Evolutionary conservation across 495 filamentous ascomycete species (phyloP).

Genomic region (Penicillium desertorum): DNA sequence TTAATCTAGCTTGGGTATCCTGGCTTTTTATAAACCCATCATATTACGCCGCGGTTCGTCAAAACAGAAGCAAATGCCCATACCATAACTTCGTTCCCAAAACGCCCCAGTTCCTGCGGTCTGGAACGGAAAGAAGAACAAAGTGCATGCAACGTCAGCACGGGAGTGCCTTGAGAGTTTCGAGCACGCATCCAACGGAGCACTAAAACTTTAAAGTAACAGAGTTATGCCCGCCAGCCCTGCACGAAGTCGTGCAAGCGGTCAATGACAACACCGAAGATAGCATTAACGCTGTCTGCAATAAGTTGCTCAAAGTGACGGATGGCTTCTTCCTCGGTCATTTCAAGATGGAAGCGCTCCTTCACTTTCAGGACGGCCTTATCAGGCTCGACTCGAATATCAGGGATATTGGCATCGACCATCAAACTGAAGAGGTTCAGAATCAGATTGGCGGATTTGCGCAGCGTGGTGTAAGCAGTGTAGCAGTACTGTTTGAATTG

Average conservation of each 20-base stretch:
- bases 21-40: constrained; percentile 2
- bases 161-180: not conserved
- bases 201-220: not conserved
- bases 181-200: not conserved
- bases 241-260: constrained; percentile 91
- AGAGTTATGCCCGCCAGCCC: constrained; percentile 68
- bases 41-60: constrained; percentile 1
- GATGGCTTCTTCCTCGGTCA: constrained; percentile 92
- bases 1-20: constrained; percentile 10
- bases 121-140: not conserved
- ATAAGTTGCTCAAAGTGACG: constrained; percentile 83
- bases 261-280: constrained; percentile 93
- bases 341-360: constrained; percentile 88
- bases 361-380: constrained; percentile 92
- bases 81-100: not conserved
- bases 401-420: constrained; percentile 95
- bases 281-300: constrained; percentile 80
- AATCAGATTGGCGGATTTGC: constrained; percentile 88
- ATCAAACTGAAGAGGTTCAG: constrained; percentile 95
- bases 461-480: constrained; percentile 86
- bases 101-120: not conserved
- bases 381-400: constrained; percentile 88
- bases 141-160: not conserved
- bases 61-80: not conserved
- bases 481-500: constrained; percentile 95